Base-by-base conservation (phyloP, 176 grass and related monocot genomes). In the Luzula sylvatica region DNA sequence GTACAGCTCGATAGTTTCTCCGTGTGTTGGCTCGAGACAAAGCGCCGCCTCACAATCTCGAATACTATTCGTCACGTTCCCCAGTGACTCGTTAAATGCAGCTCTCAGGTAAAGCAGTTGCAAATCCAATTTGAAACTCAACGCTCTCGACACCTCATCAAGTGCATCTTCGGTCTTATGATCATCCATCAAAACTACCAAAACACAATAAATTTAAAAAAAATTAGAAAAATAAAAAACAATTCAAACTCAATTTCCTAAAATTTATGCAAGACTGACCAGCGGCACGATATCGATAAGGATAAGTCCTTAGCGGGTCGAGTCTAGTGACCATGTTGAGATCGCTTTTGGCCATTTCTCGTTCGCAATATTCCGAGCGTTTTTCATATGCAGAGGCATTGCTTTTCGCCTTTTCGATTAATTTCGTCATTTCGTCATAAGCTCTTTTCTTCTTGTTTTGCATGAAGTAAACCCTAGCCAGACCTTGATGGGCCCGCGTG, bases 281-380 rank as follows among this genome's bases (percentile, higher is more conserved):
- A 42, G 92, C 92, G 26, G 92, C 92, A 68, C 92, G 78, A 64
- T 96, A 96, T 78, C 90, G 83, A 68, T 96, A 96, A 44, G 92
- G 85, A 30, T 96, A 96, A 9, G 85, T 96, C 81, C 92, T 82
- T 0, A 77, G 66, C 4, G 85, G 92, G 65, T 96, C 85, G 38
- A 96, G 66, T 32, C 70, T 51, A 1, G 92, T 89, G 3, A 77
- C 75, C 22, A 72, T 83, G 43, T 80, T 72, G 42, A 96, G 81
- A 68, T 96, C 92, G n/a, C 42, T 53, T 61, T 66, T 96, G n/a
- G 85, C 81, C 23, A 55, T 71, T 15, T 96, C 92, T 23, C 81
- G 74, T 26, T 96, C 92, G 38, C 81, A 83, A 42, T 96, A 96
- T 14, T 96, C 92, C 0, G 85, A 96, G 29, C 92, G 77, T 20